Percentiles rank a stretch among this genome's conserved stretches.
These are phyloP conservation scores for Entomophthora muscae DNA, from an alignment of 371 early-diverging fungal genomes.

Conservation along the genomic window DNA sequence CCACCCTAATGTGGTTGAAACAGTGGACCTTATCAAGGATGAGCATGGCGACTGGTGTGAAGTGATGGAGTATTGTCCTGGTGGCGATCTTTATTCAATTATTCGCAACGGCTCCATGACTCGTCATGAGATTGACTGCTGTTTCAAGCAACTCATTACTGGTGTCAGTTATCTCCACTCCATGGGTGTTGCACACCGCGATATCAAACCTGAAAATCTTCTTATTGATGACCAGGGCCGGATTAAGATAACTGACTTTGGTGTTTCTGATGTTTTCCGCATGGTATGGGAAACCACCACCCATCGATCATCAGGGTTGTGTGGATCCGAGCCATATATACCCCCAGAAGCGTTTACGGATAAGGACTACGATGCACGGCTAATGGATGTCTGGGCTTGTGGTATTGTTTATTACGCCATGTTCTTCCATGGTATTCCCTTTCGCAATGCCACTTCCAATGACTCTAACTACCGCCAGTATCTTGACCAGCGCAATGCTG, in stretches of 20 bases:
- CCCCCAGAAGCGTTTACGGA: slow-evolving; percentile 61
- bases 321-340: slow-evolving; percentile 81
- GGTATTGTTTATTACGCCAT: too few species aligned
- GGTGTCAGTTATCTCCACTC: slow-evolving; percentile 83
- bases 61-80: too few species aligned
- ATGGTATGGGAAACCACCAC: slow-evolving; percentile 46
- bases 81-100: slow-evolving; percentile 60
- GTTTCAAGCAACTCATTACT: slow-evolving; percentile 78
- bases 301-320: slow-evolving; percentile 52
- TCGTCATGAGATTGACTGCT: slow-evolving; percentile 59
- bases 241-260: slow-evolving; percentile 96
- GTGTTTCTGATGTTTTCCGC: slow-evolving; percentile 83
- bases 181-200: slow-evolving; percentile 89
- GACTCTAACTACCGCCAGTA: slow-evolving; percentile 39
- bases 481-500: slow-evolving; percentile 25
- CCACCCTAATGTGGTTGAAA: slow-evolving; percentile 76
- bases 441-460: slow-evolving; percentile 45
- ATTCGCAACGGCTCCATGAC: slow-evolving; percentile 56
- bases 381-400: slow-evolving; percentile 71
- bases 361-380: slow-evolving; percentile 58
- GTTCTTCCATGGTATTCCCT: slow-evolving; percentile 52
- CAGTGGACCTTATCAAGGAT: slow-evolving; percentile 80
- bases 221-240: slow-evolving; percentile 61
- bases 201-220: slow-evolving; percentile 86
- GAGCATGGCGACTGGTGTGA: slow-evolving; percentile 71